Evolutionary conservation across 2,329 filamentous ascomycete species (phyloP), one percentile per base, ranked within the genome.

Genomic region (Xylariales sp.): DNA sequence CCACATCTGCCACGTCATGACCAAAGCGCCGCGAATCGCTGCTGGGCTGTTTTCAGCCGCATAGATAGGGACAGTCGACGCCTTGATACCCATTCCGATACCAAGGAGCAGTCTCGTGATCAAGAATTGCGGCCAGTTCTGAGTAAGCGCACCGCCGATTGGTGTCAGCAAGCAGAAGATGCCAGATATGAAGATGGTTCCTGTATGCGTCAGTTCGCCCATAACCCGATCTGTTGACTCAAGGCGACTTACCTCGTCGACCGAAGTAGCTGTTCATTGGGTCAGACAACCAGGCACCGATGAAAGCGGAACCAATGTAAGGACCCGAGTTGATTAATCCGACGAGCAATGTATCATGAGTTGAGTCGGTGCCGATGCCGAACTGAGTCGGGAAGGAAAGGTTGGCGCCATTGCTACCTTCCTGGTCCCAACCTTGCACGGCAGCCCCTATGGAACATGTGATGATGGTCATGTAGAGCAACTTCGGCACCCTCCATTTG

Each of bases 1-100:
- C 65, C 65, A 69, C 52, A 68, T 51, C 58, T 84, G 80, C 80
- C 80, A 85, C 50, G 76, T 74, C 82, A 87, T 88, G 28, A 84
- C 80, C 5, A 87, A 63, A 2, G 80, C 81, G 40, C 82, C 82
- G 42, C 82, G 75, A 34, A 85, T 78, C 12, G 56, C 56, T 0
- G 79, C 73, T 0, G 81, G 82, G 0, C 78, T 73, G 20, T 72
- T 80, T 57, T 86, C 82, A 2, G 82, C 82, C 0, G 80, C 77
- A 48, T 83, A 86, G n/a, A 54, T 48, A 4, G 51, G 51, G 3
- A 36, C 79, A 0, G 82, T 86, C 0, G 80, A 78, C 1, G 76
- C 76, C 57, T 86, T 85, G 28, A 80, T 74, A 1, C 82, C 82
- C 43, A 86, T 82, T 2, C 79, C 82, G 18, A 88, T 71, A 0